Evolutionary conservation across 2,329 filamentous ascomycete genomes (phyloP), one percentile per base, ranked within the genome.

Genomic region (Cladorrhinum sp.): DNA sequence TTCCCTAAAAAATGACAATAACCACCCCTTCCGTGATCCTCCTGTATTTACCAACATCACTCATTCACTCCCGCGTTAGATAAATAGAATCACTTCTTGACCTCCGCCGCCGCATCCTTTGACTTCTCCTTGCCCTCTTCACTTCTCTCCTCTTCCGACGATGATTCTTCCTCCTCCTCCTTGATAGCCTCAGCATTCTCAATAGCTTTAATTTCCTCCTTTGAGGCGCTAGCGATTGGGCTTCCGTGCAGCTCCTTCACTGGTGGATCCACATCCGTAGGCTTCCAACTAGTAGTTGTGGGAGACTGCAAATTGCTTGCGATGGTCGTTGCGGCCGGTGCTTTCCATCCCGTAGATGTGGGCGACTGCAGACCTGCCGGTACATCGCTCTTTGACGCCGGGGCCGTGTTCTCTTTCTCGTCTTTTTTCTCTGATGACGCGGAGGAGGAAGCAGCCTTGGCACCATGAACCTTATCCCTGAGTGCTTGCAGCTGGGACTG

Each of bases 401-500:
- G 42, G 5, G 42, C 42, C 5, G 42, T 12, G 42, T 18, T 46
- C 21, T 48, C 36, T 14, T 57, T 57, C 3, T 57, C 46, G 2
- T 52, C 49, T 20, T 59, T 53, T 12, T n/a, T 54, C 61, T 58
- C 53, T 65, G 56, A 57, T 23, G 9, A 39, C 51, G 26, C 21
- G 52, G 30, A 52, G 48, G 55, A n/a, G 14, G 42, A 14, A 39
- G 60, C 51, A 18, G 26, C 10, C 66, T 81, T 81, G 55, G 36
- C 10, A 12, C 81, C 81, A 64, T 84, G 73, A 4, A 83, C 82
- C 73, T 85, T 85, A 59, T 82, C 79, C 58, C 81, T 77, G 63
- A 86, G 71, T 67, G 72, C 76, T 64, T 83, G 78, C 63, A 86
- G 77, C 59, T 80, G 80, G 66, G 81, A 75, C 66, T 86, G 79